A percentile compares a stretch with the other conserved stretches of the same genome.
These are phyloP conservation scores for Punctularia strigosozonata DNA, from an alignment of 768 basidiomycete genomes.

Conservation along the genomic window DNA sequence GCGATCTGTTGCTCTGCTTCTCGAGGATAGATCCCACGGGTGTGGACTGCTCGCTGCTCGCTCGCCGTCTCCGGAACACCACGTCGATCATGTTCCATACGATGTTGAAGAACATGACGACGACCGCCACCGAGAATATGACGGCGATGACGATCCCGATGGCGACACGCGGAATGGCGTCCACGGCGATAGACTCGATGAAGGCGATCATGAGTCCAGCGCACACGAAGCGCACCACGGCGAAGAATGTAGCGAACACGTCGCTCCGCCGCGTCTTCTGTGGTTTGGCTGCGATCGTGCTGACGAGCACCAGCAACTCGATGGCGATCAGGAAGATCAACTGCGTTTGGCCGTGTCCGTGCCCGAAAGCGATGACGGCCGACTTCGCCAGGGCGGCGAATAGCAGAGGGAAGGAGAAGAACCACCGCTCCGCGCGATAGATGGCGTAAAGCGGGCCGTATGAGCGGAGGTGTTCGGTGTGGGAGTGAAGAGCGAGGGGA, in stretches of 20 bases:
- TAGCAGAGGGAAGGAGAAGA: conserved; percentile 50
- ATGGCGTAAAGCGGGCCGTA: conserved; percentile 54
- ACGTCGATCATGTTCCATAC: no score
- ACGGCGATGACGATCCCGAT: conserved; percentile 69
- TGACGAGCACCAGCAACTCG: conserved; percentile 48
- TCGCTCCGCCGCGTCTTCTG: conserved; percentile 59
- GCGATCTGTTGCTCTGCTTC: no score
- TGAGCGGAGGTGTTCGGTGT: conserved; percentile 24
- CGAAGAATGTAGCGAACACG: conserved; percentile 54
- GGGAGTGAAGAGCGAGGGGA: conserved; percentile 25
- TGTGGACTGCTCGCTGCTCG: no score
- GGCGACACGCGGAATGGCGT: conserved; percentile 69
- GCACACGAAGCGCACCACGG: conserved; percentile 55
- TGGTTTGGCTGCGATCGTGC: conserved; percentile 46
- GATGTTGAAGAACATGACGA: conserved; percentile 61
- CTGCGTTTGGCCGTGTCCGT: conserved; percentile 52
- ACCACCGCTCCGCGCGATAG: conserved; percentile 56
- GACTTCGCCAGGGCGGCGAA: conserved; percentile 53
- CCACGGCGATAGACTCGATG: conserved; percentile 47
- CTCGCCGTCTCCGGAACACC: no score
- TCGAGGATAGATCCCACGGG: no score
- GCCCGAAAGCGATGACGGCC: conserved; percentile 57
- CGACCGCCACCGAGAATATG: conserved; percentile 56
- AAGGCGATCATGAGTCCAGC: conserved; percentile 72
- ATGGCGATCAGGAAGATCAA: conserved; percentile 53